phyloP scores from a whole-genome alignment of 805 yeast genomes.

The Schizosaccharomyces japonicus region DNA sequence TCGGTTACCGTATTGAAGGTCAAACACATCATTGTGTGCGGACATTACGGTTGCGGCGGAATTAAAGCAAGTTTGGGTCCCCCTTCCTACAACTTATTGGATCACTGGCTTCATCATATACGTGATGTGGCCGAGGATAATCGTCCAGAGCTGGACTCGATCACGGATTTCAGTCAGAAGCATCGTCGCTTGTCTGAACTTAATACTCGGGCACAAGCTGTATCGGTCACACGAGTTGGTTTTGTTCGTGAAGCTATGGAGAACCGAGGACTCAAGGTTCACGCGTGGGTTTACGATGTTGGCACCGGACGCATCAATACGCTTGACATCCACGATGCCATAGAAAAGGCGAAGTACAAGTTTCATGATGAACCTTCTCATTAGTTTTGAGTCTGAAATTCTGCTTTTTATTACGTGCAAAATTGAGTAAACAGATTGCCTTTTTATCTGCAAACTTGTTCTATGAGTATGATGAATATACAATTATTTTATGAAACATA shows the following conservation, averaged over 20 bases:
- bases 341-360: not conserved
- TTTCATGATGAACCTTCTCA: not conserved
- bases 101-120: slow-evolving; percentile 45
- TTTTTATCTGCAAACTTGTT: too few relatives aligned
- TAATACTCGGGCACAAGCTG: slow-evolving; percentile 51
- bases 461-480: too few relatives aligned
- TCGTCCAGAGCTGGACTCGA: slow-evolving; percentile 24
- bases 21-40: slow-evolving; percentile 61
- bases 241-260: slow-evolving; percentile 43
- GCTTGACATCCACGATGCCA: not conserved
- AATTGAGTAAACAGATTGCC: too few relatives aligned
- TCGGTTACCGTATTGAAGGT: slow-evolving; percentile 71
- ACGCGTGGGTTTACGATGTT: slow-evolving; percentile 71
- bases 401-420: too few relatives aligned
- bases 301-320: slow-evolving; percentile 28
- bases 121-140: slow-evolving; percentile 44
- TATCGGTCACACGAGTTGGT: slow-evolving; percentile 35
- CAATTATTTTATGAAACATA: too few relatives aligned
- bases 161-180: slow-evolving; percentile 28
- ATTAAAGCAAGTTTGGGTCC: slow-evolving; percentile 43
- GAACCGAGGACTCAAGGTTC: slow-evolving; percentile 42
- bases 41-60: slow-evolving; percentile 92
- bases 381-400: too few relatives aligned
- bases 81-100: slow-evolving; percentile 18
- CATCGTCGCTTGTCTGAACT: slow-evolving; percentile 47